Base-by-base conservation (phyloP, 768 basidiomycete species). In the Termitomyces sp. region DNA sequence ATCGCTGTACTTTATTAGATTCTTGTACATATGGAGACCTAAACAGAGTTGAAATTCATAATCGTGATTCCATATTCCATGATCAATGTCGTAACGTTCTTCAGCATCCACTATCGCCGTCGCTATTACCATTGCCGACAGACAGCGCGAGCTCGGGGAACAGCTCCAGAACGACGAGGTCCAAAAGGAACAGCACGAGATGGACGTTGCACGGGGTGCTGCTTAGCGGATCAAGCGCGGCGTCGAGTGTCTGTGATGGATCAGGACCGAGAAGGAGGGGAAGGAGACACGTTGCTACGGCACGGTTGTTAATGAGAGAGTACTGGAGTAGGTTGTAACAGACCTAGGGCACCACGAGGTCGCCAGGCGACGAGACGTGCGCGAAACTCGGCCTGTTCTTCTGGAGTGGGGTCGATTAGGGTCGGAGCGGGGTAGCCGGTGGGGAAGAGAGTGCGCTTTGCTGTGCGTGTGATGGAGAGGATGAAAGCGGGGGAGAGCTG, bases 371-470 rank as follows among this genome's bases (percentile, higher is more conserved):
- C 61, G 34, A 83, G 72, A 32, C 70, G 72, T 12, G 78, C 76
- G 36, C 84, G 81, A 53, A 93, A 76, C 38, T 76, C 80, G 2
- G 77, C 75, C 65, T 92, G 89, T 72, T 96, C 94, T 65, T 91
- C 91, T 1, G 77, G 76, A 0, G 88, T 86, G 17, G 95, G 96
- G 48, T 92, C 91, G 1, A 82, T 76, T 1, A 88, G 86, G 0
- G 86, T 73, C 0, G 87, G 85, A 0, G 83, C 91, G 1, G 94
- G 94, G 74, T 92, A 93, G 14, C 96, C 96, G 63, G 87, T 86
- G 4, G 96, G 96, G 70, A 96, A 98, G 32, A 98, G 79, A 8
- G 88, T 82, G 9, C 81, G 81, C 67, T 91, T 92, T 14, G 86
- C 74, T 5, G 80, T 69, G 42, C 84, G 81, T 42, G 86, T 76